phyloP scores from a whole-genome alignment of 2,329 filamentous ascomycete genomes.

The Emmonsiellopsis sp. region DNA sequence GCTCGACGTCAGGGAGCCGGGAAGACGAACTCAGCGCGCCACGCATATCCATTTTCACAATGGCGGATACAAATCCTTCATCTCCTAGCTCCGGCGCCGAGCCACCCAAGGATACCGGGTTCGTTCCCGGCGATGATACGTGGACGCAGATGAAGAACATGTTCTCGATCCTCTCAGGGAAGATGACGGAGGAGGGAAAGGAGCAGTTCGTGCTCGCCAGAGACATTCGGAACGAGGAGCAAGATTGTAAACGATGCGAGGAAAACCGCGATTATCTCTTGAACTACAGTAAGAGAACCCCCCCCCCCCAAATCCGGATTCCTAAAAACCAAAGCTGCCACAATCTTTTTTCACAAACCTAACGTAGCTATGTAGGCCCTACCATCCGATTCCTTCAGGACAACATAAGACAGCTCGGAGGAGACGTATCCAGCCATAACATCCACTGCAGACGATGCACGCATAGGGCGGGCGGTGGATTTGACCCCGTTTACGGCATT shows the following conservation, averaged over 20 bases:
- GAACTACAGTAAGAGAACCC: slow-evolving; percentile 48
- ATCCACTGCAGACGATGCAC: slow-evolving; percentile 76
- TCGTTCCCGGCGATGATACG: slow-evolving; percentile 30
- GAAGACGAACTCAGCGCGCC: too few relatives aligned
- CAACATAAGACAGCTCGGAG: slow-evolving; percentile 70
- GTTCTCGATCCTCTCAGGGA: slow-evolving; percentile 70
- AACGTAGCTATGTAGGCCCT: slow-evolving; percentile 41
- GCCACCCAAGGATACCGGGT: slow-evolving; percentile 26
- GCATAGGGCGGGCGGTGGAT: slow-evolving; percentile 66
- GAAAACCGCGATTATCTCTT: slow-evolving; percentile 75
- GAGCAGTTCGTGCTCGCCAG: slow-evolving; percentile 69
- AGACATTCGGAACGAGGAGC: slow-evolving; percentile 64
- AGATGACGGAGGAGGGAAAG: slow-evolving; percentile 58
- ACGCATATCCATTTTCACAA: slow-evolving; percentile 9
- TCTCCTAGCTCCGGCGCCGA: slow-evolving; percentile 6
- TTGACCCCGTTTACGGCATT: slow-evolving; percentile 78
- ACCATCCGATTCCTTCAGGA: slow-evolving; percentile 78
- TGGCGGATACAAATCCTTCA: slow-evolving; percentile 19
- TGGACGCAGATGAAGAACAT: slow-evolving; percentile 65
- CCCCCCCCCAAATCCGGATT: not conserved
- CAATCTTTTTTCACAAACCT: not conserved
- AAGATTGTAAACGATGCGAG: slow-evolving; percentile 75
- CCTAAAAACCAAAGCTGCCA: not conserved
- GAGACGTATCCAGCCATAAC: slow-evolving; percentile 61
- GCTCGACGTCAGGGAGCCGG: too few relatives aligned